Evolutionary conservation across 805 yeast species (phyloP).

Genomic region (Yarrowia keelungensis): DNA sequence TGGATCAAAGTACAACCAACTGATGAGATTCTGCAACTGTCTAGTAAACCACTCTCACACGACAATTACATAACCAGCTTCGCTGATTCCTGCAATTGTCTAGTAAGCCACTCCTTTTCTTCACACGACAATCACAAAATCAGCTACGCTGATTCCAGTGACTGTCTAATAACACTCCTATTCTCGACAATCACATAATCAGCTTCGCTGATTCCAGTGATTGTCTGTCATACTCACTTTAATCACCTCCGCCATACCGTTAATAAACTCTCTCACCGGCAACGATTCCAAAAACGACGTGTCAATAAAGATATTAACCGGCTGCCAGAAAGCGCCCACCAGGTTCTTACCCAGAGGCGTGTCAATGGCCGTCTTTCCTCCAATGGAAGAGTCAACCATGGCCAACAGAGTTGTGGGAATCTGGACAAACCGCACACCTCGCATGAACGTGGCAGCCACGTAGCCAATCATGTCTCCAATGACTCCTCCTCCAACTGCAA

Average conservation of each 20-base stretch:
- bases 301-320: constrained; percentile 85
- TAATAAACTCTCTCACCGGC: constrained; percentile 92
- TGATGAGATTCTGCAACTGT: no score
- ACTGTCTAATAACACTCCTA: no score
- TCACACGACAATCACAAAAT: no score
- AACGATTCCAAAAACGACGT: constrained; percentile 83
- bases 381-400: constrained; percentile 98
- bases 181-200: neutral
- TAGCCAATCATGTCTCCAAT: constrained; percentile 99
- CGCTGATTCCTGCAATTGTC: no score
- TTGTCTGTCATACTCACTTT: constrained; percentile 51
- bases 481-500: constrained; percentile 98
- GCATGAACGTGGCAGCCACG: constrained; percentile 99
- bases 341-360: constrained; percentile 96
- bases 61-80: no score
- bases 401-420: constrained; percentile 92
- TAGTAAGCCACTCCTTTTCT: no score
- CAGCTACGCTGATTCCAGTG: no score
- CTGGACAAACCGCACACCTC: constrained; percentile 94
- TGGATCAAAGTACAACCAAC: no score
- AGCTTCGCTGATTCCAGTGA: no score
- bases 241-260: constrained; percentile 98
- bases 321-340: constrained; percentile 98
- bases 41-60: no score
- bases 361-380: constrained; percentile 98